phyloP scores from a whole-genome alignment of 192 early-diverging fungal species.

The Entomortierella parvispora region DNA sequence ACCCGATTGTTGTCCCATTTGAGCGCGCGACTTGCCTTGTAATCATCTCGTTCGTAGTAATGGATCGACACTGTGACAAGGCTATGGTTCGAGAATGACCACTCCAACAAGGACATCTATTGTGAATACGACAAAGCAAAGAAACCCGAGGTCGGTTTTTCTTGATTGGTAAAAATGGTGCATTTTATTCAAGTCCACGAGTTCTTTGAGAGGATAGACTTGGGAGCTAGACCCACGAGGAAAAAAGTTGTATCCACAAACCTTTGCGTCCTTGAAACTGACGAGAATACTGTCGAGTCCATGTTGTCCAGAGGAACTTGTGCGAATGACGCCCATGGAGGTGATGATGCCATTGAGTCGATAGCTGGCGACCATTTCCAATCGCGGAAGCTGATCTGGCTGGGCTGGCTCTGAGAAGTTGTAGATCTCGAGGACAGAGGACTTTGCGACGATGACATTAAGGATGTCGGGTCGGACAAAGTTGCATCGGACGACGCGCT shows the following conservation, averaged over 20 bases:
- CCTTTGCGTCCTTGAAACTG: slow-evolving; percentile 88
- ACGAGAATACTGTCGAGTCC: slow-evolving; percentile 80
- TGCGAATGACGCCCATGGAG: slow-evolving; percentile 76
- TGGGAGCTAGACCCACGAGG: neutral
- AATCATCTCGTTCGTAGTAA: slow-evolving; percentile 94
- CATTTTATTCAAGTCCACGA: slow-evolving; percentile 22
- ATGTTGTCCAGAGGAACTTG: slow-evolving; percentile 67
- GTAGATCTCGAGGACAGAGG: slow-evolving; percentile 76
- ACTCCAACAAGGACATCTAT: slow-evolving; percentile 94
- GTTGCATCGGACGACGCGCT: slow-evolving; percentile 65
- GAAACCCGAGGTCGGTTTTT: neutral
- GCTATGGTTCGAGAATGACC: slow-evolving; percentile 73
- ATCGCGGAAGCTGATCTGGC: slow-evolving; percentile 52
- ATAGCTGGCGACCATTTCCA: slow-evolving; percentile 73
- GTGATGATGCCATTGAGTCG: slow-evolving; percentile 75
- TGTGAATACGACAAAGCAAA: neutral
- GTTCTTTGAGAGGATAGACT: neutral
- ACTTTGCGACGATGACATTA: slow-evolving; percentile 75
- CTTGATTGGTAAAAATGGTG: slow-evolving; percentile 7
- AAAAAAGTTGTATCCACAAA: slow-evolving; percentile 34
- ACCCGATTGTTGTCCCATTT: too few species aligned
- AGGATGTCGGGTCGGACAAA: slow-evolving; percentile 67
- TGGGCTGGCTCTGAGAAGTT: slow-evolving; percentile 65
- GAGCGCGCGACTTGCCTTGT: slow-evolving; percentile 64
- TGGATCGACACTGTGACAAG: slow-evolving; percentile 95